Percentiles rank a stretch among this genome's conserved stretches.
phyloP scores from a whole-genome alignment of 768 basidiomycete species.

The Phylloporus sp. region DNA sequence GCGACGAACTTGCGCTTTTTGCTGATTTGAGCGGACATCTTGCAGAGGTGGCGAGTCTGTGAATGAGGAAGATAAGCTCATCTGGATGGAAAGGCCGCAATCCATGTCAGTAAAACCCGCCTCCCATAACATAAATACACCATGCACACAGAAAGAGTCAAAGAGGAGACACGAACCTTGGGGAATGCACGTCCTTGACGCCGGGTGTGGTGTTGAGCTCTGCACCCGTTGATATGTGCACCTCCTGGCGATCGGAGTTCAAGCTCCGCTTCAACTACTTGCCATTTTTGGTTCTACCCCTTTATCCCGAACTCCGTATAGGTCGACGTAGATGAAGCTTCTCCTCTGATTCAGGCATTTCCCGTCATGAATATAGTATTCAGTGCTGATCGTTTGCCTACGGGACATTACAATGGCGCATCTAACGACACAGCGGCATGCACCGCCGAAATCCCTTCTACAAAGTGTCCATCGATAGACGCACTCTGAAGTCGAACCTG shows the following conservation, averaged over 20 bases:
- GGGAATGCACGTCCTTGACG: slow-evolving; percentile 14
- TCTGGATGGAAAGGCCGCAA: slow-evolving; percentile 12
- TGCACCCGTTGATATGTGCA: slow-evolving; percentile 7
- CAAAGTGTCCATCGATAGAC: slow-evolving; percentile 11
- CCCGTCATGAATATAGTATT: slow-evolving; percentile 20
- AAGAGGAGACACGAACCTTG: slow-evolving; percentile 22
- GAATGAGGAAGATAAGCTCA: slow-evolving; percentile 22
- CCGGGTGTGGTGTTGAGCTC: slow-evolving; percentile 17
- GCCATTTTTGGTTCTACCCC: slow-evolving; percentile 11
- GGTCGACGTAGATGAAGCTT: too few relatives aligned
- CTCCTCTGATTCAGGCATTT: slow-evolving; percentile 6
- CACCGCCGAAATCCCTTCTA: slow-evolving; percentile 11
- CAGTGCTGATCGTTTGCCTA: slow-evolving; percentile 13
- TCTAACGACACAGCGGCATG: slow-evolving; percentile 20
- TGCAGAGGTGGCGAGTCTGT: slow-evolving; percentile 26
- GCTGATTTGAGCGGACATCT: slow-evolving; percentile 86
- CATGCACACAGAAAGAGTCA: background rate
- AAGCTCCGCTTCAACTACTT: slow-evolving; percentile 20
- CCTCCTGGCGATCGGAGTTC: slow-evolving; percentile 14
- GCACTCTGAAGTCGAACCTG: slow-evolving; percentile 1
- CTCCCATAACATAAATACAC: background rate
- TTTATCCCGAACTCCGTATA: too few relatives aligned
- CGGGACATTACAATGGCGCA: slow-evolving; percentile 11
- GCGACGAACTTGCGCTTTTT: slow-evolving; percentile 99
- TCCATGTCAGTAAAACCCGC: slow-evolving; percentile 17